These are phyloP conservation scores for Sphaerobolus stellatus DNA, from an alignment of 1,284 basidiomycete species.

Conservation along the genomic window DNA sequence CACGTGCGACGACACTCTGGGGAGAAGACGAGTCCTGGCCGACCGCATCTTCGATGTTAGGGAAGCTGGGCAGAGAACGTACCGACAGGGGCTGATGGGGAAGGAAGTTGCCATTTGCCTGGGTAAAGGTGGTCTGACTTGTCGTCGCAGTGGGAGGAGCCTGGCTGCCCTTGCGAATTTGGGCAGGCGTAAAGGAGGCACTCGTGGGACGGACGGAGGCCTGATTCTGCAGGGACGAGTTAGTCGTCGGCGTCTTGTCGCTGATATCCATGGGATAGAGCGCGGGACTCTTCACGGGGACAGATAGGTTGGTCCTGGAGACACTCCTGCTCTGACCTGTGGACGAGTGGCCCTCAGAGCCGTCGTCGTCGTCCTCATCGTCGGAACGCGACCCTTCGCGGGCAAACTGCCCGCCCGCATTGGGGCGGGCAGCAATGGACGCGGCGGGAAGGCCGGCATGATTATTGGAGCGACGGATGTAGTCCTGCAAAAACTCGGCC, in stretches of 20 bases:
- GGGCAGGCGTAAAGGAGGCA: conserved; percentile 54
- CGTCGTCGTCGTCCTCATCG: conserved; percentile 64
- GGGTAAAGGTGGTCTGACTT: background rate
- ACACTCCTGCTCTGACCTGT: conserved; percentile 31
- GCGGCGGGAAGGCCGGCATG: conserved; percentile 70
- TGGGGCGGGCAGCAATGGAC: conserved; percentile 48
- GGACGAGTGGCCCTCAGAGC: conserved; percentile 66
- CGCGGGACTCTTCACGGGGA: conserved; percentile 47
- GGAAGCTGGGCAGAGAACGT: conserved; percentile 74
- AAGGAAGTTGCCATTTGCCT: background rate
- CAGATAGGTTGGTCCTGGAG: conserved; percentile 47
- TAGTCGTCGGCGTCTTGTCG: conserved; percentile 81
- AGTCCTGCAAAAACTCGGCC: conserved; percentile 87
- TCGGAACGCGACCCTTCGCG: conserved; percentile 51
- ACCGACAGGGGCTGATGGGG: conserved; percentile 58
- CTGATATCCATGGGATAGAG: conserved; percentile 61
- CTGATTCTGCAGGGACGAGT: conserved; percentile 73
- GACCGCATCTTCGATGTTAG: conserved; percentile 80
- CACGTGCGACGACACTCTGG: conserved; percentile 72
- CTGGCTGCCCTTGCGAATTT: conserved; percentile 33
- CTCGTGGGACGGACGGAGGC: conserved; percentile 52
- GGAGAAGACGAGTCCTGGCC: conserved; percentile 69
- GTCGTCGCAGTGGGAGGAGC: background rate
- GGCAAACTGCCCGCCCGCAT: conserved; percentile 1
- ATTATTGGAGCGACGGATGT: conserved; percentile 85